phyloP scores from a whole-genome alignment of 2,329 filamentous ascomycete genomes.

The Trichothecium roseum region DNA sequence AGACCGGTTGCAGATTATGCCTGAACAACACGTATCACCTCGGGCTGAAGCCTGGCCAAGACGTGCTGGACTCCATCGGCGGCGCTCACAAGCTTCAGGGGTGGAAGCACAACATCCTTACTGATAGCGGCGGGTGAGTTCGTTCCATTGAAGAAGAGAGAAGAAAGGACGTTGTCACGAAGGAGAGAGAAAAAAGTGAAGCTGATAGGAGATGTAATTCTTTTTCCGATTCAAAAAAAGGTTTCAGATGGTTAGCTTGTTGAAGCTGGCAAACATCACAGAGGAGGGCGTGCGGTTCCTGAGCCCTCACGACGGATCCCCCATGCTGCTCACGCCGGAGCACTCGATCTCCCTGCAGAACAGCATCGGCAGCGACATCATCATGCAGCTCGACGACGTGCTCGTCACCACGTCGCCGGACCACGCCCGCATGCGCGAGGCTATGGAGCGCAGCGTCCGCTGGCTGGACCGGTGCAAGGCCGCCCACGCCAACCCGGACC shows the following conservation, averaged over 20 bases:
- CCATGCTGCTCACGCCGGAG: conserved; percentile 95
- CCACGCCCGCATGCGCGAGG: conserved; percentile 75
- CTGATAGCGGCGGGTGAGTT: conserved; percentile 60
- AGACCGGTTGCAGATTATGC: conserved; percentile 80
- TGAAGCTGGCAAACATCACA: conserved; percentile 86
- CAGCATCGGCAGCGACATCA: conserved; percentile 95
- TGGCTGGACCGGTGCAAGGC: conserved; percentile 95
- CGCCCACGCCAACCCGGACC: conserved; percentile 72
- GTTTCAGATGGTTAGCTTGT: conserved; percentile 96
- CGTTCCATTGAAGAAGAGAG: not conserved
- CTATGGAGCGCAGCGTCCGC: conserved; percentile 86
- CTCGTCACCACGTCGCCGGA: conserved; percentile 94
- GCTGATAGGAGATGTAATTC: too few species aligned
- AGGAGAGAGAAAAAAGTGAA: not conserved
- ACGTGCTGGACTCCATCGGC: conserved; percentile 74
- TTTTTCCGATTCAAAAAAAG: too few species aligned
- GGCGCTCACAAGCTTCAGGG: conserved; percentile 91
- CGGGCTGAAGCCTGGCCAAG: conserved; percentile 87
- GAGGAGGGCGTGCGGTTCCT: conserved; percentile 93
- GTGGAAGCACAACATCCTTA: conserved; percentile 93
- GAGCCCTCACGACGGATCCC: conserved; percentile 88
- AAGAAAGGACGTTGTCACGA: not conserved
- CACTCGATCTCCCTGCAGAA: conserved; percentile 96
- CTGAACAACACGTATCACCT: conserved; percentile 98
- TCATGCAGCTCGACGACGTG: conserved; percentile 99